Evolutionary conservation across 495 filamentous ascomycete species (phyloP).

Genomic region (Penicillium daleae): DNA sequence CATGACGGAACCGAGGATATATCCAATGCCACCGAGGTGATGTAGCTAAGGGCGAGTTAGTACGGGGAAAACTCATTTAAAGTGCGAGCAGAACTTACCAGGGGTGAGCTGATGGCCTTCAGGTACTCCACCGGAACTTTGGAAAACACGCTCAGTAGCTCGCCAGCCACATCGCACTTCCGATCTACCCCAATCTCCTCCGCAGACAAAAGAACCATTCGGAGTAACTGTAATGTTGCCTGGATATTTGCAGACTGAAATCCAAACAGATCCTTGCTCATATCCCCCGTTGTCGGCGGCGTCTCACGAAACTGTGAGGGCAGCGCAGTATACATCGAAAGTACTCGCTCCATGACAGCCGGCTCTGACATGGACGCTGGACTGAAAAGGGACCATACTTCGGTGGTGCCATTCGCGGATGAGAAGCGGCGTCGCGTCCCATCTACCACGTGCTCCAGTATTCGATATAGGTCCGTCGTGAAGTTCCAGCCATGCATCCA

Average conservation of each 20-base stretch:
- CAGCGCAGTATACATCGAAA: constrained; percentile 43
- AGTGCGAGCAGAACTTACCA: constrained; percentile 25
- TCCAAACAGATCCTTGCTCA: constrained; percentile 42
- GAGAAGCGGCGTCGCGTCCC: constrained; percentile 34
- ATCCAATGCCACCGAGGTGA: constrained; percentile 54
- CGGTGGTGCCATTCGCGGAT: constrained; percentile 32
- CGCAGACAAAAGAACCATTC: constrained; percentile 50
- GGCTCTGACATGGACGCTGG: constrained; percentile 33
- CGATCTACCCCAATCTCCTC: constrained; percentile 45
- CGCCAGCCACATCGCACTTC: constrained; percentile 52
- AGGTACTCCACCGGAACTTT: constrained; percentile 49
- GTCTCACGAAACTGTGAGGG: constrained; percentile 44
- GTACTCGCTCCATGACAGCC: constrained; percentile 43
- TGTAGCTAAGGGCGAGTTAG: constrained; percentile 35
- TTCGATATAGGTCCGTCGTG: constrained; percentile 53
- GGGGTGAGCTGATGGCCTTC: constrained; percentile 53
- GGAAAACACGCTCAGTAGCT: constrained; percentile 50
- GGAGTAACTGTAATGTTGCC: constrained; percentile 53
- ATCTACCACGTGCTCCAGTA: constrained; percentile 51
- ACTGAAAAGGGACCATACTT: constrained; percentile 34
- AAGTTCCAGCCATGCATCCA: constrained; percentile 59
- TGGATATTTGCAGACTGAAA: constrained; percentile 60
- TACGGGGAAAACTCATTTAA: neutral
- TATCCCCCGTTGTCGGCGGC: constrained; percentile 37
- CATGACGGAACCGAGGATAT: constrained; percentile 53